Conservation (phyloP, 2,329 filamentous ascomycete species). For the Cladosporium velox region DNA sequence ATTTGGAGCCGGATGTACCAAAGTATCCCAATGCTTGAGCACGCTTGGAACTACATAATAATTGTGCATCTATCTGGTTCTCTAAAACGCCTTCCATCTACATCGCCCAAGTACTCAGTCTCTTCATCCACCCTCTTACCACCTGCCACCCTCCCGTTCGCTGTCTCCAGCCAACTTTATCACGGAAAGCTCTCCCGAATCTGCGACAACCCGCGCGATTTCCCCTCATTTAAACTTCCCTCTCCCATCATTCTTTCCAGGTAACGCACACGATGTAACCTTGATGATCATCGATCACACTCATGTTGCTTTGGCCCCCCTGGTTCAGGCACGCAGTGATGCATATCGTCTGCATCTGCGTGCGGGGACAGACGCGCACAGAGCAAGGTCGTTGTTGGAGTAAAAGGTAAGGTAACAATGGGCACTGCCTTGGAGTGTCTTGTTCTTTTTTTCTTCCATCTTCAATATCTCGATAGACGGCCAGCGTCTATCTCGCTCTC, state of each 20-base stretch:
- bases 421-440: background rate
- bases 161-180: conserved; percentile 4
- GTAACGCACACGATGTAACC: conserved; percentile 16
- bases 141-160: background rate
- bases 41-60: background rate
- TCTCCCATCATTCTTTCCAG: background rate
- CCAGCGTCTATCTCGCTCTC: background rate
- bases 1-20: conserved; percentile 2
- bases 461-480: background rate
- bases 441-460: background rate
- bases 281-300: conserved; percentile 9
- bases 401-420: background rate
- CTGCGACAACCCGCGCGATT: background rate
- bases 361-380: conserved; percentile 12
- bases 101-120: background rate
- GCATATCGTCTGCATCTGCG: conserved; percentile 4
- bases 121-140: background rate
- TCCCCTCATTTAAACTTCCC: conserved; percentile 7
- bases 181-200: conserved; percentile 8
- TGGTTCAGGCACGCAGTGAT: background rate
- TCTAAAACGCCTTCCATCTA: background rate
- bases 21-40: background rate
- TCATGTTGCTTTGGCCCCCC: background rate
- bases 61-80: background rate
- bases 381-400: background rate